phyloP scores from a whole-genome alignment of 2,329 filamentous ascomycete species.

The Colletotrichum higginsianum region DNA sequence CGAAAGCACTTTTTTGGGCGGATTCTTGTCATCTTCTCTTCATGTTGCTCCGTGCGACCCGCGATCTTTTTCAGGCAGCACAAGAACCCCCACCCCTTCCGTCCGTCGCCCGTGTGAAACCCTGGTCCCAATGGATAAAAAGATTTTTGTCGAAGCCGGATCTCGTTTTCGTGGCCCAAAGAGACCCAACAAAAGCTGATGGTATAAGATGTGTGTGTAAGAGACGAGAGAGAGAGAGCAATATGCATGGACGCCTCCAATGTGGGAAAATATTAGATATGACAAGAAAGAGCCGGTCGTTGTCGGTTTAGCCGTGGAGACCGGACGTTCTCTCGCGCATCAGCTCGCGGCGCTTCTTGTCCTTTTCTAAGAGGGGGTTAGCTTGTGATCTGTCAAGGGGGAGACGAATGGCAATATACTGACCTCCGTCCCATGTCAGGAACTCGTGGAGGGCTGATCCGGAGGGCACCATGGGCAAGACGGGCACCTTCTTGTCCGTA shows the following conservation, averaged over 20 bases:
- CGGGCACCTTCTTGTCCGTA: slow-evolving; percentile 91
- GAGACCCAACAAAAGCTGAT: slow-evolving; percentile 36
- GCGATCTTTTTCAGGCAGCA: neutral
- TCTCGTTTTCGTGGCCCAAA: slow-evolving; percentile 11
- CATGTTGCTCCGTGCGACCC: slow-evolving; percentile 14
- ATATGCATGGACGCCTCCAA: slow-evolving; percentile 41
- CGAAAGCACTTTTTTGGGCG: slow-evolving; percentile 20
- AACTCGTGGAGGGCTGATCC: slow-evolving; percentile 94
- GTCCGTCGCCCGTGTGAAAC: slow-evolving; percentile 31
- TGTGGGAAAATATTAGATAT: slow-evolving; percentile 29
- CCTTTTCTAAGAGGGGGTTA: slow-evolving; percentile 70
- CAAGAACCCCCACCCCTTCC: neutral
- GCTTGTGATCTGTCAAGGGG: neutral
- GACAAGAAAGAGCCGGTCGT: slow-evolving; percentile 28
- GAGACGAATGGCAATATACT: slow-evolving; percentile 49
- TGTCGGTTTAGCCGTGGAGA: slow-evolving; percentile 46
- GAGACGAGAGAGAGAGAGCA: slow-evolving; percentile 28
- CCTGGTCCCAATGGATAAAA: slow-evolving; percentile 33
- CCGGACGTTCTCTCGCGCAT: slow-evolving; percentile 76
- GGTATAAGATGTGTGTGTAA: slow-evolving; percentile 40
- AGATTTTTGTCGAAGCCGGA: slow-evolving; percentile 3
- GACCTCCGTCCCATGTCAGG: slow-evolving; percentile 86
- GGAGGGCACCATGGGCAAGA: slow-evolving; percentile 96
- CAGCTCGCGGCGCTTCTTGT: slow-evolving; percentile 75
- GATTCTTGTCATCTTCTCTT: slow-evolving; percentile 9